Conservation (phyloP, 306 rosid genomes). For the Gastrolobium bilobum region DNA sequence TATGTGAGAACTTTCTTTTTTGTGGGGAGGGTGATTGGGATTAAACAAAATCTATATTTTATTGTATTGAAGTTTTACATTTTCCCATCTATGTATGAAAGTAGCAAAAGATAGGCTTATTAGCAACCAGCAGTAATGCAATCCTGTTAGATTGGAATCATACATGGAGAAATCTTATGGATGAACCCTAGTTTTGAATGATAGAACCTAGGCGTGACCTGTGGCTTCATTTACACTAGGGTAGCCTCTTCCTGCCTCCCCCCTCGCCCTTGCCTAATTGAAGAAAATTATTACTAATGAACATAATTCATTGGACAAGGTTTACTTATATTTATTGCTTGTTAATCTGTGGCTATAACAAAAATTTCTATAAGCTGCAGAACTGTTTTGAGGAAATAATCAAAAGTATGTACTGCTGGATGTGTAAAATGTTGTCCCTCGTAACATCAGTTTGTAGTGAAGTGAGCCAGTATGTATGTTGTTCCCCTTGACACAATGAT, state of each 20-base stretch:
- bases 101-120: constrained; percentile 28
- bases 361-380: constrained; percentile 27
- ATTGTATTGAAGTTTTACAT: background rate
- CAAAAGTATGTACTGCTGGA: constrained; percentile 9
- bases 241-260: background rate
- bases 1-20: background rate
- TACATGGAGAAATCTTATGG: constrained; percentile 23
- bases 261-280: background rate
- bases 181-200: constrained; percentile 25
- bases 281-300: constrained; percentile 30
- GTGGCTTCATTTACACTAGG: constrained; percentile 24
- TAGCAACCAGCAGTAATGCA: background rate
- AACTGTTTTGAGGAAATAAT: constrained; percentile 33
- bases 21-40: background rate
- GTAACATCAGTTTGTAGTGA: constrained; percentile 21
- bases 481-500: constrained; percentile 28
- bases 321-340: constrained; percentile 33
- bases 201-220: constrained; percentile 34
- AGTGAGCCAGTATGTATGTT: constrained; percentile 41
- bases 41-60: constrained; percentile 15
- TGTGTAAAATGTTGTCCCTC: constrained; percentile 15
- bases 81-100: constrained; percentile 30
- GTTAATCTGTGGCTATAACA: constrained; percentile 17
- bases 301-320: constrained; percentile 5
- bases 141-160: no score